Percentiles rank a stretch among this genome's conserved stretches.
Evolutionary conservation across 2,329 filamentous ascomycete species (phyloP).

Genomic region (Diplodia scrobiculata): DNA sequence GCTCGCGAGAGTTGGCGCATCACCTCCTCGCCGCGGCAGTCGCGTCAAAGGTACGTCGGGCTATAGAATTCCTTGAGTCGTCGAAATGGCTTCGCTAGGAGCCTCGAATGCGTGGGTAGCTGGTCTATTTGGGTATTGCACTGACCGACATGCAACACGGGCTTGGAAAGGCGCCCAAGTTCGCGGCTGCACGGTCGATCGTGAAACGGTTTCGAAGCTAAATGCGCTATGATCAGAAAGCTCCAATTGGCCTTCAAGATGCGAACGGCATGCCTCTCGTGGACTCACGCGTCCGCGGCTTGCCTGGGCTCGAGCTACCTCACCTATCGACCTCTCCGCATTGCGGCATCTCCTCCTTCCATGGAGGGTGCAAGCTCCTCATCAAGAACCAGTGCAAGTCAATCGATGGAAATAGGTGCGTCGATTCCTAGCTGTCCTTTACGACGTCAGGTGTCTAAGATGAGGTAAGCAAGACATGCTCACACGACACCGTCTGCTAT

Average conservation of each 20-base stretch:
- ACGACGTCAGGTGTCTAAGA: neutral
- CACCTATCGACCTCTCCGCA: neutral
- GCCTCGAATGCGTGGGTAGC: neutral
- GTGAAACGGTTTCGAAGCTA: neutral
- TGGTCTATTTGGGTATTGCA: fast-evolving
- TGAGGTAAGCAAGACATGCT: neutral
- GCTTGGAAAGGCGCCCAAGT: neutral
- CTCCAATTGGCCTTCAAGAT: neutral
- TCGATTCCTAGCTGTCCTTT: neutral
- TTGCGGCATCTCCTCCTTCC: neutral
- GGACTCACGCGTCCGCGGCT: neutral
- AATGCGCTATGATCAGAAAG: neutral
- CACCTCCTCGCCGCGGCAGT: neutral
- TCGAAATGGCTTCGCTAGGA: neutral
- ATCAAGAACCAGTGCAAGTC: neutral
- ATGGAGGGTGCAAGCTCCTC: neutral
- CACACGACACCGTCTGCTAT: neutral
- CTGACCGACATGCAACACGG: neutral
- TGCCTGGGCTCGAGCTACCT: neutral
- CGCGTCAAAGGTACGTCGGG: neutral
- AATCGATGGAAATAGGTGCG: neutral
- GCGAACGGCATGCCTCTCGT: neutral
- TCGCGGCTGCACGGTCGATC: neutral
- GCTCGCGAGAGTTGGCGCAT: neutral
- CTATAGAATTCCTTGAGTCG: neutral